Conservation (phyloP, 208 protist genomes). For the Porcisia hertigi region DNA sequence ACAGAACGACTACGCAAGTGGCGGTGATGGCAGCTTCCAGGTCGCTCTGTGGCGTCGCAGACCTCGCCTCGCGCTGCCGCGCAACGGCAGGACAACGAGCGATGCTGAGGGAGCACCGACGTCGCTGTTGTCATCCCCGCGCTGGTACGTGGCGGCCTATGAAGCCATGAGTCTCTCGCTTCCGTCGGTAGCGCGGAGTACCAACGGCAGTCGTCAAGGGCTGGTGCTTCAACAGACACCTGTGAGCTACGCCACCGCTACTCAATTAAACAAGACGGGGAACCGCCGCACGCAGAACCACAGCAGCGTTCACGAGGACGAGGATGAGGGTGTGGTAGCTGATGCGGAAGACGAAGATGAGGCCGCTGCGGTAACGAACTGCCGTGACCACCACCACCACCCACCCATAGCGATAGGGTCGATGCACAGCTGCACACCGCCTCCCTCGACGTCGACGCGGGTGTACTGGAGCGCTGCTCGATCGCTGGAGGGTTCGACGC, state of each 20-base stretch:
- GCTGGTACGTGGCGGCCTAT: slow-evolving; percentile 19
- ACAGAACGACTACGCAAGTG: neutral
- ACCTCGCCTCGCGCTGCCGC: neutral
- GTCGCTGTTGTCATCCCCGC: slow-evolving; percentile 7
- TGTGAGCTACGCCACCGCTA: neutral
- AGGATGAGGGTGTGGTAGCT: neutral
- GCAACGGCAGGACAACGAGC: neutral
- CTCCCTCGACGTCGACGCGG: neutral
- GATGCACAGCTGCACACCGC: neutral
- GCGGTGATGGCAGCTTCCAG: neutral
- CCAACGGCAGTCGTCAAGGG: neutral
- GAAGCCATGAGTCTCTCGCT: slow-evolving; percentile 10
- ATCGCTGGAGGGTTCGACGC: neutral
- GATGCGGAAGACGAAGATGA: slow-evolving; percentile 1
- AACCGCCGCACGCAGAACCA: neutral
- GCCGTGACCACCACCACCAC: neutral
- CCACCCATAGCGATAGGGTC: neutral
- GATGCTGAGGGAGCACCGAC: neutral
- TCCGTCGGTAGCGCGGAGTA: neutral
- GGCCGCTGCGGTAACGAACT: neutral
- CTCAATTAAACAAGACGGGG: neutral
- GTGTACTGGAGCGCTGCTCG: slow-evolving; percentile 4
- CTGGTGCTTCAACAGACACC: neutral
- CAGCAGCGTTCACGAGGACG: neutral
- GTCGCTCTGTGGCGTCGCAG: slow-evolving; percentile 7